phyloP scores from a whole-genome alignment of 208 protist genomes.

The Leishmania turanica region DNA sequence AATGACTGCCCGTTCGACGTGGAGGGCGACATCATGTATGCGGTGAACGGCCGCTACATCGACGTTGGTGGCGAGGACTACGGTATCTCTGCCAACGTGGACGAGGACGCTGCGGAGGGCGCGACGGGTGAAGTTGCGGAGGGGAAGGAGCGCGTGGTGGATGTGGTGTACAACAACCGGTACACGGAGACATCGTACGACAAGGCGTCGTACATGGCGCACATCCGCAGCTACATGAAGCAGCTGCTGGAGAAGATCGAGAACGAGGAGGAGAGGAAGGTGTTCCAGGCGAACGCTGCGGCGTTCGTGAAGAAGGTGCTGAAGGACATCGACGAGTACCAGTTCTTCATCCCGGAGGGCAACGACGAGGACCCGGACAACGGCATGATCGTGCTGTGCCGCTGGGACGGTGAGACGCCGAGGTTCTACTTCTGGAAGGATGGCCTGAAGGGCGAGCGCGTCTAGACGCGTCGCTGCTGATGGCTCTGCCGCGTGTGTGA shows the following conservation, averaged over 20 bases:
- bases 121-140: slow-evolving; percentile 84
- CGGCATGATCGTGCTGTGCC: slow-evolving; percentile 91
- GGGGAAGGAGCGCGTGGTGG: slow-evolving; percentile 80
- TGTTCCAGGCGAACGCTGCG: slow-evolving; percentile 86
- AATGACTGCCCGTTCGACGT: slow-evolving; percentile 82
- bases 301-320: slow-evolving; percentile 93
- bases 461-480: slow-evolving; percentile 41
- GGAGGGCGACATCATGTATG: slow-evolving; percentile 85
- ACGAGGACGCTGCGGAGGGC: slow-evolving; percentile 87
- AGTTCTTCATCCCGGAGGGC: slow-evolving; percentile 93
- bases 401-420: slow-evolving; percentile 87
- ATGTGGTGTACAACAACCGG: slow-evolving; percentile 91
- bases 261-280: slow-evolving; percentile 81
- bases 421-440: slow-evolving; percentile 93
- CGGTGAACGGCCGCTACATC: slow-evolving; percentile 85
- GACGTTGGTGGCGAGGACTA: slow-evolving; percentile 90
- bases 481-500: neutral
- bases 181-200: slow-evolving; percentile 93
- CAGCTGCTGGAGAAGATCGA: slow-evolving; percentile 85
- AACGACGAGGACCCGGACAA: slow-evolving; percentile 91
- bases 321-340: slow-evolving; percentile 92
- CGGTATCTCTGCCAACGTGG: slow-evolving; percentile 91
- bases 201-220: slow-evolving; percentile 92
- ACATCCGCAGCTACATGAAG: slow-evolving; percentile 94
- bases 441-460: slow-evolving; percentile 83